Evolutionary conservation across 352 stramenopile genomes (phyloP).

Genomic region (Globisporangium cylindrosporum): DNA sequence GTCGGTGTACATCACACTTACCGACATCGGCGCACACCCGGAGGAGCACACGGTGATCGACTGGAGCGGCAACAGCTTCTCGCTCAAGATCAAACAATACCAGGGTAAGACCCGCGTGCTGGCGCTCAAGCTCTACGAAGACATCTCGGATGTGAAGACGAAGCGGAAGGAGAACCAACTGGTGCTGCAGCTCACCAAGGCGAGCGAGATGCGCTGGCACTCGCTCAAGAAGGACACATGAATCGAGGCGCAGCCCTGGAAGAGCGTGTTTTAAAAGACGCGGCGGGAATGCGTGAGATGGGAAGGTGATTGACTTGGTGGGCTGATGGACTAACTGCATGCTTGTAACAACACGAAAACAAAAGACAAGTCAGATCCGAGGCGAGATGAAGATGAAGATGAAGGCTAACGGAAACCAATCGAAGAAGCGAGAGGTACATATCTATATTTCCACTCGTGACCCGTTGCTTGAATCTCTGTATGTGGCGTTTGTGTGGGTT

Average conservation of each 20-base stretch:
- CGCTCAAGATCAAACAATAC: constrained; percentile 59
- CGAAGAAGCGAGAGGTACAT: constrained; percentile 16
- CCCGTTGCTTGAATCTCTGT: not conserved
- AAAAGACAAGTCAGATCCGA: not conserved
- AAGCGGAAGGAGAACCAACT: constrained; percentile 83
- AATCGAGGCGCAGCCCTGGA: not conserved
- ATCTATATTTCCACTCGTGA: constrained; percentile 6
- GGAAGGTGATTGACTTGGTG: not conserved
- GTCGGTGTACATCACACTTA: constrained; percentile 72
- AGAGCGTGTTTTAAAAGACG: not conserved
- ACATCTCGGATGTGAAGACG: constrained; percentile 74
- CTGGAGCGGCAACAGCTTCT: constrained; percentile 56
- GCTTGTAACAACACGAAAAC: not conserved
- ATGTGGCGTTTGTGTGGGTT: no score
- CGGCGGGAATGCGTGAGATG: not conserved
- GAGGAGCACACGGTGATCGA: constrained; percentile 68
- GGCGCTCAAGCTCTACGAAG: constrained; percentile 73
- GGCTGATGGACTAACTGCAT: not conserved
- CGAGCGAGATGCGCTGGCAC: constrained; percentile 76
- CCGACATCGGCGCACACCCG: constrained; percentile 51
- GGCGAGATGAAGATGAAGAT: constrained; percentile 2
- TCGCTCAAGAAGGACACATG: constrained; percentile 82
- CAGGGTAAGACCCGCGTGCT: constrained; percentile 74
- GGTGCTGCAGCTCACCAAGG: constrained; percentile 73
- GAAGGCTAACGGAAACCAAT: not conserved